A percentile compares a stretch with the other conserved stretches of the same genome.
These are phyloP conservation scores for Cystobasidium sp. DNA, from an alignment of 1,284 basidiomycete genomes.

Conservation along the genomic window DNA sequence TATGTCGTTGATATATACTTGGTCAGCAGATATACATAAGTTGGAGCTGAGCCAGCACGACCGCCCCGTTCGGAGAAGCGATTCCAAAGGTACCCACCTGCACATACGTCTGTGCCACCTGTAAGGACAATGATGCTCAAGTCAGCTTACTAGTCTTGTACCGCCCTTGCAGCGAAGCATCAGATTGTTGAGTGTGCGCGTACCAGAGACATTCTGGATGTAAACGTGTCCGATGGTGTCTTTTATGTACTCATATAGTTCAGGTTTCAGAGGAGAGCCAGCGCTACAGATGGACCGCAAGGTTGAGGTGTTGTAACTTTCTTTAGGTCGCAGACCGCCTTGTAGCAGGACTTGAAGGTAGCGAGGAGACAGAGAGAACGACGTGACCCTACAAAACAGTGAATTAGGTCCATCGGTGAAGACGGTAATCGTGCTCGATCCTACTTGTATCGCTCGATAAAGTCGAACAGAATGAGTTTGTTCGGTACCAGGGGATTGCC, in stretches of 20 bases:
- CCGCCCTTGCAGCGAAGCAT: no score
- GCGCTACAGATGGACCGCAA: conserved; percentile 82
- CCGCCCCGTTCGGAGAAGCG: no score
- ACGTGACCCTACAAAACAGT: conserved; percentile 65
- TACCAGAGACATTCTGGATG: conserved; percentile 74
- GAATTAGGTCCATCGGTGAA: neutral
- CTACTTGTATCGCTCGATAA: conserved; percentile 66
- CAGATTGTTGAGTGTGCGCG: neutral
- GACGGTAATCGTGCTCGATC: neutral
- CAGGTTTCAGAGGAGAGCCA: conserved; percentile 76
- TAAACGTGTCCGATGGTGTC: conserved; percentile 70
- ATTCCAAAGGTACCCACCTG: neutral
- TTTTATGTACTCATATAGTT: conserved; percentile 75
- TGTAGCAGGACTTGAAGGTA: conserved; percentile 46
- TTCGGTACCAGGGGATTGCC: conserved; percentile 78
- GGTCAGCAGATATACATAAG: neutral
- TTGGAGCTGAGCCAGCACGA: neutral
- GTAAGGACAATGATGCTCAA: neutral
- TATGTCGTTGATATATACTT: neutral
- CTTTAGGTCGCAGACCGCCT: conserved; percentile 61
- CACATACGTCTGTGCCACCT: conserved; percentile 57
- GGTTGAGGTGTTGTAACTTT: conserved; percentile 67
- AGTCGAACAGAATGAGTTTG: conserved; percentile 68
- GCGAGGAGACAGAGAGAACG: conserved; percentile 68
- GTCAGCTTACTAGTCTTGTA: neutral